Evolutionary conservation across 441 rosid genomes (phyloP), one percentile per base, ranked within the genome.

Genomic region (Syzygium syzygioides): DNA sequence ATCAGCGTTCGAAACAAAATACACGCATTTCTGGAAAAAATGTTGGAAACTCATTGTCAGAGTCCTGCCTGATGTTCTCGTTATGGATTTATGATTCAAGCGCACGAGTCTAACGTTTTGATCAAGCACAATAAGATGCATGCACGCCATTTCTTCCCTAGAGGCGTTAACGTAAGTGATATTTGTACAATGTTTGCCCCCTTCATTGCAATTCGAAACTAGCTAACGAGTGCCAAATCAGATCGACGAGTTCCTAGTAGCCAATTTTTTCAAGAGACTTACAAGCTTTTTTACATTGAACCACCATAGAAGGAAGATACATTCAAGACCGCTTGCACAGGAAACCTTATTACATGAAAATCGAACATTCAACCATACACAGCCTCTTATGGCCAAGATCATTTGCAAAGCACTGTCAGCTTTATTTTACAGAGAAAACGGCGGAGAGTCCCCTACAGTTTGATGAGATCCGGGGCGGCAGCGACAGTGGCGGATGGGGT

Each of bases 381-480:
- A 41, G 83, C 83, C 83, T 76, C 83, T 76, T 76, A 9, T 41
- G 83, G 83, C n/a, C 83, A 76, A 45, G n/a, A 41, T 41, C 52
- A 23, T 41, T 34, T 76, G 83, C 52, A 76, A 76, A 76, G 53
- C 83, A 25, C 18, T 6, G 13, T 41, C 50, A 41, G 53, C 53
- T 76, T 76, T 76, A 76, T 76, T 41, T 76, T 41, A 41, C 83
- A 12, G 53, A 23, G 83, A 3, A 76, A 41, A 41, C 8, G 12
- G 83, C 50, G 83, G 52, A 12, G 52, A 32, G 14, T 13, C 87
- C 87, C 30, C 86, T 90, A 93, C 59, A 92, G 91, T 54, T 91
- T 54, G 84, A 94, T 86, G 55, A 95, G 91, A 89, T 90, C 91
- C 15, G 94, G 89, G 41, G 92, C 87, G 32, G 95, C 86, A 71